Conservation (phyloP, 192 early-diverging fungal species). For the Gonapodya prolifera region DNA sequence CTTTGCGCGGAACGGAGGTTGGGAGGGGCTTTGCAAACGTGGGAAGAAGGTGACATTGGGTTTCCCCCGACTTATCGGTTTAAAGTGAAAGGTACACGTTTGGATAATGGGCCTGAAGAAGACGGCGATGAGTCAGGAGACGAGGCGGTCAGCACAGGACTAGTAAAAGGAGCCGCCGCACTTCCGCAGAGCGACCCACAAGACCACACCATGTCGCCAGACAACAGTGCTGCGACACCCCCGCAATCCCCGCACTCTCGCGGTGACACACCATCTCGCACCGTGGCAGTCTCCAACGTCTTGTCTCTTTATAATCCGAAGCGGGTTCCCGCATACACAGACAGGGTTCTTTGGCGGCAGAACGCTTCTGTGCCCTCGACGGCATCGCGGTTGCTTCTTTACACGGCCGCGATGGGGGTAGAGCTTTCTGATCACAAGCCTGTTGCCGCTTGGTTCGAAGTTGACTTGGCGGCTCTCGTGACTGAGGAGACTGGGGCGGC, state of each 20-base stretch:
- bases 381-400: background rate
- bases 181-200: background rate
- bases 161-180: background rate
- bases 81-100: background rate
- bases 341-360: background rate
- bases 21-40: background rate
- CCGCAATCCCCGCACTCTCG: background rate
- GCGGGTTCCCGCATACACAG: background rate
- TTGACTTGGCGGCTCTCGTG: background rate
- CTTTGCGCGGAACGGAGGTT: background rate
- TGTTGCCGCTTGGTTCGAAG: background rate
- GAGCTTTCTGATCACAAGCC: background rate
- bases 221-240: background rate
- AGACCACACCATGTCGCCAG: background rate
- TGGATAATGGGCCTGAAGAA: background rate
- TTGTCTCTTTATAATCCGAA: background rate
- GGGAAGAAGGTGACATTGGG: background rate
- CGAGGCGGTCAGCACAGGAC: background rate
- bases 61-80: background rate
- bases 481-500: background rate
- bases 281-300: background rate
- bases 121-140: background rate
- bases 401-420: background rate
- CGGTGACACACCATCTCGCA: background rate
- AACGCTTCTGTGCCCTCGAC: background rate